A percentile compares a stretch with the other conserved stretches of the same genome.
Evolutionary conservation across 257 asterid species (phyloP).

Genomic region (Rubia yunnanensis): DNA sequence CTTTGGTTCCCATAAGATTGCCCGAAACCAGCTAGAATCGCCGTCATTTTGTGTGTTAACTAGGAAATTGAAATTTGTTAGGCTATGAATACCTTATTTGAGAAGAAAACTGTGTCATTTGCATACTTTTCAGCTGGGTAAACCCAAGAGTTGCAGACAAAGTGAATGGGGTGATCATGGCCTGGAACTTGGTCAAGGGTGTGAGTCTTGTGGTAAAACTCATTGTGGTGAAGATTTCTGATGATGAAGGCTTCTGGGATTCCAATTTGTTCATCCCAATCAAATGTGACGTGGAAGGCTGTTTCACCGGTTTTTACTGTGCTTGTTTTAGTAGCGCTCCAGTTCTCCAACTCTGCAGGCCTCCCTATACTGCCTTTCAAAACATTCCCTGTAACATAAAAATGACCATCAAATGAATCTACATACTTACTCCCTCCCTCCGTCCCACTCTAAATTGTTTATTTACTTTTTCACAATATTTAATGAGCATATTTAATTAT

Average conservation of each 20-base stretch:
- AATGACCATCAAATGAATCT: neutral
- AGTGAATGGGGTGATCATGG: constrained; percentile 51
- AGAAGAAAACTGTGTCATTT: constrained; percentile 49
- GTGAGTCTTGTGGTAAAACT: constrained; percentile 61
- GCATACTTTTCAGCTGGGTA: constrained; percentile 47
- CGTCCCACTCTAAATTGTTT: too few relatives aligned
- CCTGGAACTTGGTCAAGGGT: constrained; percentile 65
- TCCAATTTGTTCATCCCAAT: constrained; percentile 54
- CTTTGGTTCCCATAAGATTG: too few relatives aligned
- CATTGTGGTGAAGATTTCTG: constrained; percentile 47
- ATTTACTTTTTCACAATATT: too few relatives aligned
- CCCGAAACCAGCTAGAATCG: too few relatives aligned
- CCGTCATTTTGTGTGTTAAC: neutral
- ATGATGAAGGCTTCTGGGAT: constrained; percentile 57
- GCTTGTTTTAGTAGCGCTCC: constrained; percentile 27
- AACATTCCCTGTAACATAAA: constrained; percentile 20
- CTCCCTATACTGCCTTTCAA: constrained; percentile 39
- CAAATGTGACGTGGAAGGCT: constrained; percentile 42
- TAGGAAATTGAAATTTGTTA: neutral
- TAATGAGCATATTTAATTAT: too few relatives aligned
- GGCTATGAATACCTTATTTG: constrained; percentile 46
- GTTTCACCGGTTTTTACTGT: constrained; percentile 26
- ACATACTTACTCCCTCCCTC: too few relatives aligned
- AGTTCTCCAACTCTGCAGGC: constrained; percentile 44
- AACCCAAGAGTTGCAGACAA: constrained; percentile 77